phyloP scores from a whole-genome alignment of 345 rosid genomes.

The Pugionium cornutum region DNA sequence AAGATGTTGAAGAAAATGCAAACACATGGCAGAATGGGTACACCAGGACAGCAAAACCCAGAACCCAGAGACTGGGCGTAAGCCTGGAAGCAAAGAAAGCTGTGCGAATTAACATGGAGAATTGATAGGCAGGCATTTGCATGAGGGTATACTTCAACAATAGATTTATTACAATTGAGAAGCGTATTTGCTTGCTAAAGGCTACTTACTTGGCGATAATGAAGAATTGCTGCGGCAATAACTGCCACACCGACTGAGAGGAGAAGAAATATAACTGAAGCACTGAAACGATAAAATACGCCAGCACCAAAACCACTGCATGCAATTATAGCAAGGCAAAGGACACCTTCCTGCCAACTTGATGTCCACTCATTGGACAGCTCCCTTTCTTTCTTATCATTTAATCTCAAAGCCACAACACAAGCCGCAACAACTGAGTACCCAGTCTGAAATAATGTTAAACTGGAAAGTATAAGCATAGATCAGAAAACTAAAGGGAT shows the following conservation, averaged over 20 bases:
- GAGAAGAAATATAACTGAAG: conserved; percentile 52
- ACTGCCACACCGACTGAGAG: conserved; percentile 54
- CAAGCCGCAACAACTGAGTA: conserved; percentile 97
- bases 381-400: conserved; percentile 54
- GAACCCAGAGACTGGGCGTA: conserved; percentile 61
- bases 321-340: conserved; percentile 66
- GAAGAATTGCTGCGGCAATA: conserved; percentile 61
- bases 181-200: conserved; percentile 26
- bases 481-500: conserved; percentile 20
- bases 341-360: conserved; percentile 73
- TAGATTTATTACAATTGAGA: neutral
- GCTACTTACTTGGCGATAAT: conserved; percentile 64
- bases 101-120: conserved; percentile 8
- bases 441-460: conserved; percentile 69
- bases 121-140: conserved; percentile 11
- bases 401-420: conserved; percentile 78
- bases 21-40: conserved; percentile 72
- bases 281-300: conserved; percentile 56
- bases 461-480: conserved; percentile 11
- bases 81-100: conserved; percentile 47
- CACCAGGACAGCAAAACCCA: conserved; percentile 89
- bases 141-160: neutral
- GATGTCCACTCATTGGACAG: conserved; percentile 58
- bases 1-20: conserved; percentile 93
- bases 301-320: conserved; percentile 81